Evolutionary conservation across 805 yeast species (phyloP).

Genomic region (Yamadazyma philogaea): DNA sequence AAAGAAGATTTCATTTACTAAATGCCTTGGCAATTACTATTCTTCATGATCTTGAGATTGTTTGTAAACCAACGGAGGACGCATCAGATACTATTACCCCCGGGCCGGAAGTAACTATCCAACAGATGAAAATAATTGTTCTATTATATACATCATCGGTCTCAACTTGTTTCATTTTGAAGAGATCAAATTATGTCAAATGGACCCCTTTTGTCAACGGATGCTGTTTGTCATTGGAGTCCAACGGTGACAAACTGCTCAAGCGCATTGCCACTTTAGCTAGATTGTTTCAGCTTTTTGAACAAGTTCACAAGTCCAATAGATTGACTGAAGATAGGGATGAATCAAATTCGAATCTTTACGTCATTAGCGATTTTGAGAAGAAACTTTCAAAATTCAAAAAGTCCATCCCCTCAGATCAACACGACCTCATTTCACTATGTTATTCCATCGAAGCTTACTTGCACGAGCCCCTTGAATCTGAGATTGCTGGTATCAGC

Average conservation of each 20-base stretch:
- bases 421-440: constrained; percentile 22
- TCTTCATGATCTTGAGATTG: constrained; percentile 74
- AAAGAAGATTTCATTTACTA: constrained; percentile 72
- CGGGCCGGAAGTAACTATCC: constrained; percentile 22
- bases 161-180: constrained; percentile 59
- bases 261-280: constrained; percentile 54
- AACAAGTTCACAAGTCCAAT: constrained; percentile 52
- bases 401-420: constrained; percentile 24
- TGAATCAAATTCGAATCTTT: constrained; percentile 29
- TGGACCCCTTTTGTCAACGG: constrained; percentile 67
- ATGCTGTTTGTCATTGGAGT: constrained; percentile 51
- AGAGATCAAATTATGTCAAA: constrained; percentile 58
- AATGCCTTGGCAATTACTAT: constrained; percentile 62
- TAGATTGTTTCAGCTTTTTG: constrained; percentile 57
- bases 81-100: neutral
- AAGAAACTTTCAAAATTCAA: constrained; percentile 41
- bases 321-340: constrained; percentile 35
- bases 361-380: constrained; percentile 49
- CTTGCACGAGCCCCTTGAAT: constrained; percentile 54
- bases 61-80: constrained; percentile 40
- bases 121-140: constrained; percentile 51
- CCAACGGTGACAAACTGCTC: constrained; percentile 28
- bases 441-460: constrained; percentile 65
- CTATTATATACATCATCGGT: constrained; percentile 61
- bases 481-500: constrained; percentile 17